Conservation (phyloP, 805 yeast species). For the Candida oleophila region DNA sequence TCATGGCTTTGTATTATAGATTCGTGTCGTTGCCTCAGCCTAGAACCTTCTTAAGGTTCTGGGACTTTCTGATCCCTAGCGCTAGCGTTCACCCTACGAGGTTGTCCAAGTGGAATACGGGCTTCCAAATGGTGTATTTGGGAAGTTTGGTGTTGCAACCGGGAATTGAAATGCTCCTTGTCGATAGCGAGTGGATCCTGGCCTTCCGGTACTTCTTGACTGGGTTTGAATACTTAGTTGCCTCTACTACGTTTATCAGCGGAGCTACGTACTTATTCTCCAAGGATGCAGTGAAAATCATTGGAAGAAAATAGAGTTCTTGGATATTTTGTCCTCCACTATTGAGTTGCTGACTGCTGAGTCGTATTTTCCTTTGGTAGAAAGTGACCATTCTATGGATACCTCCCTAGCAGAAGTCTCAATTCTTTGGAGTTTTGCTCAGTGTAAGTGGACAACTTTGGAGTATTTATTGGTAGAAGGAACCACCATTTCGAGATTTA, state of each 20-base stretch:
- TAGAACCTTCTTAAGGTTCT: slow-evolving; percentile 64
- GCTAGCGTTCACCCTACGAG: slow-evolving; percentile 87
- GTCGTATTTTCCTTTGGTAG: no score
- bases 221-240: slow-evolving; percentile 28
- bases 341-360: no score
- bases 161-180: slow-evolving; percentile 23
- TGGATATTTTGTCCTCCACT: no score
- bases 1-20: slow-evolving; percentile 71
- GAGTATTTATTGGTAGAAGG: neutral
- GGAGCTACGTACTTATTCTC: slow-evolving; percentile 76
- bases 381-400: no score
- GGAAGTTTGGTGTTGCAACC: slow-evolving; percentile 46
- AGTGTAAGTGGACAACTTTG: neutral
- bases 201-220: slow-evolving; percentile 15
- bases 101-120: slow-evolving; percentile 87
- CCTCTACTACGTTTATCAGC: slow-evolving; percentile 68
- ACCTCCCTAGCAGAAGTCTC: no score
- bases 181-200: slow-evolving; percentile 10
- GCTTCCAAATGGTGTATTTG: slow-evolving; percentile 86
- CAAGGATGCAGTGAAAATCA: slow-evolving; percentile 63
- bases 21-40: slow-evolving; percentile 75
- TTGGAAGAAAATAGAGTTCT: slow-evolving; percentile 17
- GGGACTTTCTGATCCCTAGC: slow-evolving; percentile 77
- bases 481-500: no score
- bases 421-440: no score